A percentile compares a stretch with the other conserved stretches of the same genome.
These are phyloP conservation scores for Purpureocillium takamizusanense DNA, from an alignment of 2,329 filamentous ascomycete genomes.

Conservation along the genomic window DNA sequence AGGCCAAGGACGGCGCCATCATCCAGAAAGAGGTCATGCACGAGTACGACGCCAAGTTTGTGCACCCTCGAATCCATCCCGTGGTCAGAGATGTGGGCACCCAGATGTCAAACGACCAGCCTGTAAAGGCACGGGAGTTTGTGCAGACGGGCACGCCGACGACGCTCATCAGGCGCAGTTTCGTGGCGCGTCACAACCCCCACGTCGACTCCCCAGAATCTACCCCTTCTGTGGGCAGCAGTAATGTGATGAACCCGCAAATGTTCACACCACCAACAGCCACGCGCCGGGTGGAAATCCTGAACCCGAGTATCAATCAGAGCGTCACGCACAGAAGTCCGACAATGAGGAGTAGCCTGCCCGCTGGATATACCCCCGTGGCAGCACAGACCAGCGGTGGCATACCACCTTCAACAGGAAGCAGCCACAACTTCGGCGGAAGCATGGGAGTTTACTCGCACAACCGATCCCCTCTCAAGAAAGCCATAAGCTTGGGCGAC, in stretches of 20 bases:
- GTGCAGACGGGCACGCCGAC: conserved; percentile 44
- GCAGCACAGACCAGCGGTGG: conserved; percentile 13
- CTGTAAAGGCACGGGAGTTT: conserved; percentile 30
- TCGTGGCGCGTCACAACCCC: conserved; percentile 74
- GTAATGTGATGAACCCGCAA: conserved; percentile 28
- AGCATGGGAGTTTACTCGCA: conserved; percentile 74
- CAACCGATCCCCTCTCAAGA: conserved; percentile 74
- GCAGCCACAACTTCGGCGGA: conserved; percentile 46
- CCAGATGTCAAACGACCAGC: conserved; percentile 54
- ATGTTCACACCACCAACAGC: conserved; percentile 32
- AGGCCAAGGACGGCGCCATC: conserved; percentile 73
- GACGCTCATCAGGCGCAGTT: conserved; percentile 62
- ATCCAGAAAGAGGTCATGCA: conserved; percentile 88
- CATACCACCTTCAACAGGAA: conserved; percentile 11
- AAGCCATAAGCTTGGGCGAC: conserved; percentile 57
- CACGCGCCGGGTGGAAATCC: conserved; percentile 21
- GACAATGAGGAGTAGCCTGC: conserved; percentile 24
- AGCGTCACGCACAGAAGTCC: conserved; percentile 19
- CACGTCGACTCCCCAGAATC: conserved; percentile 59
- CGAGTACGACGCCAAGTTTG: conserved; percentile 94
- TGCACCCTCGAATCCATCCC: conserved; percentile 80
- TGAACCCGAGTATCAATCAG: conserved; percentile 14
- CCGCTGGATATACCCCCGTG: conserved; percentile 19
- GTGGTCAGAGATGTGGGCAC: conserved; percentile 70
- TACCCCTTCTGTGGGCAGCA: conserved; percentile 18